Conservation (phyloP, 805 yeast species). For the Zygoascus bituminiphila region DNA sequence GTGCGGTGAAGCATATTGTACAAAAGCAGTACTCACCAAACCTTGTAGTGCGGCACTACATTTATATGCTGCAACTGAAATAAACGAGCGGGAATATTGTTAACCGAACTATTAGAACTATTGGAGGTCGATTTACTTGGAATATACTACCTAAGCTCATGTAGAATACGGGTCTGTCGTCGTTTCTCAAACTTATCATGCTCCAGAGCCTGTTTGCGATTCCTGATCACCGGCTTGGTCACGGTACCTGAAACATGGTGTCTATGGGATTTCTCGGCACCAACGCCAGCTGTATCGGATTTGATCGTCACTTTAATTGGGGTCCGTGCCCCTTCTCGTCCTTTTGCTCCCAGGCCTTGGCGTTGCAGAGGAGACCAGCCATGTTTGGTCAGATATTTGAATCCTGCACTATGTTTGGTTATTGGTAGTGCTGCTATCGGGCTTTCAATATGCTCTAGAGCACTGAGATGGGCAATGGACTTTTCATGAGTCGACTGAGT, state of each 20-base stretch:
- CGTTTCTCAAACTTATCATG: neutral
- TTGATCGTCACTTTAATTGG: slow-evolving; percentile 7
- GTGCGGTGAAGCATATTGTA: too few species aligned
- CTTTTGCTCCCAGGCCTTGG: slow-evolving; percentile 11
- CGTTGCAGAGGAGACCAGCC: slow-evolving; percentile 13
- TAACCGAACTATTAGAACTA: too few species aligned
- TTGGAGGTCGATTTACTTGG: too few species aligned
- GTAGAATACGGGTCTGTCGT: neutral
- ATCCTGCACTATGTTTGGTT: slow-evolving; percentile 1
- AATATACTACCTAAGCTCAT: neutral
- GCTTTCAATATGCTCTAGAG: slow-evolving; percentile 1
- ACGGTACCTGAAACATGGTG: neutral
- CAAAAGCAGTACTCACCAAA: too few species aligned
- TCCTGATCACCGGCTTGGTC: neutral
- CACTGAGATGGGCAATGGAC: slow-evolving; percentile 7
- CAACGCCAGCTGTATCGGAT: slow-evolving; percentile 6
- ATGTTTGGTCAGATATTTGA: slow-evolving; percentile 6
- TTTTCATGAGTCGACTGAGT: slow-evolving; percentile 3
- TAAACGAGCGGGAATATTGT: too few species aligned
- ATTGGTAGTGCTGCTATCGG: slow-evolving; percentile 5
- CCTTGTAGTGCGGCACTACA: too few species aligned
- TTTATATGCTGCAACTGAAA: too few species aligned
- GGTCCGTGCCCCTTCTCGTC: slow-evolving; percentile 10
- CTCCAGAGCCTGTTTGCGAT: neutral
- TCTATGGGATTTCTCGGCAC: neutral